Evolutionary conservation across 2,329 filamentous ascomycete genomes (phyloP).

Genomic region (Fusarium torulosum): DNA sequence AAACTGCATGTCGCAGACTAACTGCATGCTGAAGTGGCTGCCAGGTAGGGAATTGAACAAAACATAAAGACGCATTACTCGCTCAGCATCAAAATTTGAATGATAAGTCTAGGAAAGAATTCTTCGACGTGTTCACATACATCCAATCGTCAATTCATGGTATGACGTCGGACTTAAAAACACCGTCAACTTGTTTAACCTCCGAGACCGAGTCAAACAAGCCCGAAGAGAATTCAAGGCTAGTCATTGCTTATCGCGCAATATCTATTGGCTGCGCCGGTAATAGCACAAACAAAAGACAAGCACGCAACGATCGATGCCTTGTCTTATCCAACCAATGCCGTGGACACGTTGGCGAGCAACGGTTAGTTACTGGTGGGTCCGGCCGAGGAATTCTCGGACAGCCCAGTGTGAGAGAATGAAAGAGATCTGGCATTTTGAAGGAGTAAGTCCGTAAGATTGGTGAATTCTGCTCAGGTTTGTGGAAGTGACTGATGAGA

Average conservation of each 20-base stretch:
- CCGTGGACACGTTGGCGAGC: slow-evolving; percentile 43
- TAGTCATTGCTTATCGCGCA: slow-evolving; percentile 32
- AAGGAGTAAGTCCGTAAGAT: background rate
- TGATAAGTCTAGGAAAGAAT: background rate
- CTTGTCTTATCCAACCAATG: slow-evolving; percentile 39
- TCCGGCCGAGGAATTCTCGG: slow-evolving; percentile 45
- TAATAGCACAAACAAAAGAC: slow-evolving; percentile 30
- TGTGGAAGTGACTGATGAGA: slow-evolving; percentile 31
- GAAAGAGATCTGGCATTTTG: slow-evolving; percentile 32
- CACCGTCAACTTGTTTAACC: slow-evolving; percentile 11
- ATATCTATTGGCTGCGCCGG: slow-evolving; percentile 31
- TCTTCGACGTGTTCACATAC: background rate
- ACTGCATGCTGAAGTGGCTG: background rate
- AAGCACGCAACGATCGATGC: slow-evolving; percentile 25
- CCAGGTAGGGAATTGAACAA: background rate
- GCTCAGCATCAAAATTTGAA: background rate
- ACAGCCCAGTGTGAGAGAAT: slow-evolving; percentile 22
- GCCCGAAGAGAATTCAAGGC: slow-evolving; percentile 6
- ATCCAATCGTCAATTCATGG: background rate
- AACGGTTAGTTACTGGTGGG: slow-evolving; percentile 46
- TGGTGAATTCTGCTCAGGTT: background rate
- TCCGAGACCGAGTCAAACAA: slow-evolving; percentile 23
- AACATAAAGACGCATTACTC: rapidly evolving
- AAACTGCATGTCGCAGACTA: background rate
- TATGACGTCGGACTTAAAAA: slow-evolving; percentile 26